A percentile compares a stretch with the other conserved stretches of the same genome.
Conservation (phyloP, 169 alveolate species). For the Pseudocohnilembus persalinus region DNA sequence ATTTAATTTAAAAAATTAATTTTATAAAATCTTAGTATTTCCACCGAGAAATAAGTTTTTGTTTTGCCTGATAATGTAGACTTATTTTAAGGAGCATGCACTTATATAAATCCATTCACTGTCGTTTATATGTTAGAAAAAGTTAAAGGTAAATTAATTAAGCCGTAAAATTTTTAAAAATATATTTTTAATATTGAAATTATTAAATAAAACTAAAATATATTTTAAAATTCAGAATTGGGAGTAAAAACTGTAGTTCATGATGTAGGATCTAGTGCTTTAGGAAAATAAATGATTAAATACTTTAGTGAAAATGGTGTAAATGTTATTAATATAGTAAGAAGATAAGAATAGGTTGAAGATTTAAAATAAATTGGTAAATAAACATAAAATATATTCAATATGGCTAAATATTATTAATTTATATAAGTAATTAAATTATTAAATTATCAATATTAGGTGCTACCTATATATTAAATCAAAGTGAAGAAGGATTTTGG, state of each 20-base stretch:
- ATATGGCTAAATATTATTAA: too few relatives aligned
- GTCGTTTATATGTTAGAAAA: conserved; percentile 34
- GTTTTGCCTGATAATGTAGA: conserved; percentile 31
- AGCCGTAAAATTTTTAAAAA: background rate
- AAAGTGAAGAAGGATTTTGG: conserved; percentile 49
- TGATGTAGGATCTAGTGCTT: conserved; percentile 54
- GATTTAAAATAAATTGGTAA: conserved; percentile 35
- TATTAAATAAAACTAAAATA: too few relatives aligned
- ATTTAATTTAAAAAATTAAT: too few relatives aligned
- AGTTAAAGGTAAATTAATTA: background rate
- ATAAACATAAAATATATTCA: too few relatives aligned
- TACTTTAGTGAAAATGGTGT: conserved; percentile 43
- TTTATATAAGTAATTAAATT: too few relatives aligned
- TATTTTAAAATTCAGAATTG: too few relatives aligned
- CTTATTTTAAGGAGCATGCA: conserved; percentile 16
- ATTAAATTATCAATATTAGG: background rate
- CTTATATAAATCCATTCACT: conserved; percentile 45
- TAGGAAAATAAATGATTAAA: conserved; percentile 58
- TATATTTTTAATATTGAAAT: too few relatives aligned
- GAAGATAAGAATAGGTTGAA: conserved; percentile 58
- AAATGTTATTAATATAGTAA: conserved; percentile 50
- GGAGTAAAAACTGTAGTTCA: conserved; percentile 44
- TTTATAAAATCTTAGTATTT: conserved; percentile 1
- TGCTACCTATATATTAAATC: conserved; percentile 56
- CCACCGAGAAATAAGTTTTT: too few relatives aligned